These are phyloP conservation scores for Penicillium sp. DNA, from an alignment of 2,329 filamentous ascomycete genomes.

Conservation along the genomic window DNA sequence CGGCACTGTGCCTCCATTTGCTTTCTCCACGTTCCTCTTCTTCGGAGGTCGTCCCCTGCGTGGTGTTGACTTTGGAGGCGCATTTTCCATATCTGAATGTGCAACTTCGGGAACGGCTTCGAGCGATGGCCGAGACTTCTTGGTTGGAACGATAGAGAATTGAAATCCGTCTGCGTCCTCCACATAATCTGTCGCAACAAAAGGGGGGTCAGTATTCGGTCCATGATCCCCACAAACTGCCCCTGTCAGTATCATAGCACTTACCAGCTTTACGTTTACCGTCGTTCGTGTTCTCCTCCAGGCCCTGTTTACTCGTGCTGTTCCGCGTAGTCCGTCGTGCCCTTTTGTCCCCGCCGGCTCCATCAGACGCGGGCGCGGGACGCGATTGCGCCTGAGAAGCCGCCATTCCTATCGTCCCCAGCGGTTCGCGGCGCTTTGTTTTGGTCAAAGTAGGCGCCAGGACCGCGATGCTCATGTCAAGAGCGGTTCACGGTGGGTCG, in stretches of 20 bases:
- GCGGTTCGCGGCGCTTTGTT: constrained; percentile 38
- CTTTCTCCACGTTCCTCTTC: constrained; percentile 37
- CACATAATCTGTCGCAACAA: constrained; percentile 50
- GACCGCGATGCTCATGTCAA: constrained; percentile 42
- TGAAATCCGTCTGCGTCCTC: constrained; percentile 76
- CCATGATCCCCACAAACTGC: neutral
- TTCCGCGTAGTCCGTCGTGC: constrained; percentile 34
- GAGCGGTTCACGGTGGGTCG: constrained; percentile 25
- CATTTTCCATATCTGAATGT: constrained; percentile 42
- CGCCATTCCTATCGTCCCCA: constrained; percentile 39
- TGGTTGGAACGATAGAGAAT: constrained; percentile 67
- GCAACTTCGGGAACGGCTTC: constrained; percentile 27
- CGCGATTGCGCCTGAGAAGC: constrained; percentile 39
- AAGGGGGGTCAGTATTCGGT: constrained; percentile 4
- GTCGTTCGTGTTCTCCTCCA: constrained; percentile 24
- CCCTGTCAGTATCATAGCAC: constrained; percentile 16
- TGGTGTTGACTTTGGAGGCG: constrained; percentile 28
- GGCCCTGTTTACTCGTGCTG: constrained; percentile 33
- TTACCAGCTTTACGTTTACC: constrained; percentile 47
- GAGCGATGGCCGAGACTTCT: constrained; percentile 56
- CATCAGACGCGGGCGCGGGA: constrained; percentile 27
- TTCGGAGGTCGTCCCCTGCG: constrained; percentile 42
- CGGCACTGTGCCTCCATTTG: constrained; percentile 8
- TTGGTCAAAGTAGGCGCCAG: constrained; percentile 33
- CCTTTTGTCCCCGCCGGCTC: constrained; percentile 21